Base-by-base conservation (phyloP, 192 early-diverging fungal genomes). In the Umbelopsis sp. region DNA sequence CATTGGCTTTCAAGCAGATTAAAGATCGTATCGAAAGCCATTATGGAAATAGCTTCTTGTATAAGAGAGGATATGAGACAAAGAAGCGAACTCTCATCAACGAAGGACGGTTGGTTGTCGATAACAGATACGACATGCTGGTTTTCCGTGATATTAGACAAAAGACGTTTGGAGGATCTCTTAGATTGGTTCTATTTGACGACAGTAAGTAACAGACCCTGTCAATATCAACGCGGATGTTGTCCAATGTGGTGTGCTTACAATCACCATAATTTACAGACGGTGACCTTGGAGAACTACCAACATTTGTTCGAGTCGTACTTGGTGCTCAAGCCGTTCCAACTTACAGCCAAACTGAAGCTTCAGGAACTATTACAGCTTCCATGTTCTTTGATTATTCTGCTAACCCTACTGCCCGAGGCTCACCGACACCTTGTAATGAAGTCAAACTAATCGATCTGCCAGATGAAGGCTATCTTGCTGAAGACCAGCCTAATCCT, bases 371-470 rank as follows among this genome's bases (percentile, higher is more conserved):
- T 17, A 69, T 82, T 3, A 79, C 80, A 29, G 62, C 72, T 4
- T 74, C 81, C 47, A 73, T 74, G 45, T 77, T 84, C 54, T 80
- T 77, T 49, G 83, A 84, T 68, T 84, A 84, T 68, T 70, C 80
- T 45, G 74, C 79, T 31, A 85, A 85, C 25, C 31, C 71, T 7
- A 80, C 84, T 31, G 73, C 90, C 26, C 91, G 91, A 32, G 82
- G 89, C 12, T 75, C 75, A 3, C 92, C 94, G 25, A 71, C 88
- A 44, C 86, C 87, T 8, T 84, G 86, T 45, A 83, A 87, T 38
- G 89, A 95, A 82, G 73, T 95, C 44, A 96, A 94, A 78, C 86
- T 97, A 44, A 78, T 84, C 2, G 93, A 95, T 71, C 83, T 94
- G 20, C 89, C 91, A 14, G 91, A 90, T 26, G 88, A 92, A 86